Evolutionary conservation across 768 basidiomycete species (phyloP).

Genomic region (Brasilioporus rufonigricans): DNA sequence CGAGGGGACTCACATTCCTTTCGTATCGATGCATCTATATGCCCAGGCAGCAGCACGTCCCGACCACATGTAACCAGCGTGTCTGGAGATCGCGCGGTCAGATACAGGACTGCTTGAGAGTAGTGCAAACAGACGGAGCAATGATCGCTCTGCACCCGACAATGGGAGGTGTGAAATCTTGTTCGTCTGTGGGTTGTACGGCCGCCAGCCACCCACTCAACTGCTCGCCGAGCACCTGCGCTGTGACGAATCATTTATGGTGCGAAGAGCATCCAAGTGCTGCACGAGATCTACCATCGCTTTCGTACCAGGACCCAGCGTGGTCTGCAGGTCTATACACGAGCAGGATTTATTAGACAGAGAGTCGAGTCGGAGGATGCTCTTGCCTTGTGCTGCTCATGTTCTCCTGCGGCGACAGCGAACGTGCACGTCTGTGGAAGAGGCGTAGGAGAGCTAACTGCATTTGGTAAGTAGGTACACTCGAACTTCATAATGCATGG

Average conservation of each 20-base stretch:
- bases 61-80: slow-evolving; percentile 95
- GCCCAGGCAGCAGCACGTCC: slow-evolving; percentile 96
- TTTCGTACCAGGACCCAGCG: slow-evolving; percentile 89
- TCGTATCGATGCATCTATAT: slow-evolving; percentile 82
- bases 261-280: slow-evolving; percentile 14
- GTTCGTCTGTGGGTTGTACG: slow-evolving; percentile 47
- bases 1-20: slow-evolving; percentile 63
- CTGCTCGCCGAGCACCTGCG: slow-evolving; percentile 53
- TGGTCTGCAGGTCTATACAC: slow-evolving; percentile 64
- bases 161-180: slow-evolving; percentile 64
- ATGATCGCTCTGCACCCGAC: slow-evolving; percentile 82
- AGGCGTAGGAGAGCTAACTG: slow-evolving; percentile 16
- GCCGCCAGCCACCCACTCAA: slow-evolving; percentile 61
- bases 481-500: slow-evolving; percentile 12
- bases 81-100: slow-evolving; percentile 46
- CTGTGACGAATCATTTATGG: slow-evolving; percentile 37
- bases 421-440: slow-evolving; percentile 14
- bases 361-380: not conserved
- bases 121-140: slow-evolving; percentile 69
- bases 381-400: slow-evolving; percentile 31
- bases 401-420: slow-evolving; percentile 7
- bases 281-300: slow-evolving; percentile 46
- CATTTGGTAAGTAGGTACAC: slow-evolving; percentile 25
- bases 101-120: not conserved
- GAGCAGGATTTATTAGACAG: not conserved